Percentiles rank a stretch among this genome's conserved stretches.
These are phyloP conservation scores for Neurospora tetrasperma DNA, from an alignment of 495 filamentous ascomycete genomes.

Conservation along the genomic window DNA sequence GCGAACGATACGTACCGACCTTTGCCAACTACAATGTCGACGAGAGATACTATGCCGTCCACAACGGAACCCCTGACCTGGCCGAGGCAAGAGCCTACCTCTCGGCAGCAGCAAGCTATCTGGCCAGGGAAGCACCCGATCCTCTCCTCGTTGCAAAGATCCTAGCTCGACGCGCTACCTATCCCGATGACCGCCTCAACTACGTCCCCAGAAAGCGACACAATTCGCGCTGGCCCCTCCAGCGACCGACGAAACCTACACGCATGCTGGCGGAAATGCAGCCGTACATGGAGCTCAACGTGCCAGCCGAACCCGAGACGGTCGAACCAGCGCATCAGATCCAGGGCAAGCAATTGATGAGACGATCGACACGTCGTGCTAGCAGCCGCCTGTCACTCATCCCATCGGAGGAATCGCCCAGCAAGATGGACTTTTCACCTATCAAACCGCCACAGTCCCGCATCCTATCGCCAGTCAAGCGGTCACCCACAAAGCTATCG, in stretches of 20 bases:
- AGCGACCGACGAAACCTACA: slow-evolving; percentile 6
- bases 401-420: slow-evolving; percentile 14
- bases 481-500: slow-evolving; percentile 5
- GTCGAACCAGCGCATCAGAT: slow-evolving; percentile 9
- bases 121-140: background rate
- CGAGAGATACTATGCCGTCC: slow-evolving; percentile 1
- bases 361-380: slow-evolving; percentile 16
- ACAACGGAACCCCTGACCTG: slow-evolving; percentile 16
- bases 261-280: slow-evolving; percentile 17
- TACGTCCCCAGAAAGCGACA: slow-evolving; percentile 26
- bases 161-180: slow-evolving; percentile 9
- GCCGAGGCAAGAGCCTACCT: slow-evolving; percentile 15
- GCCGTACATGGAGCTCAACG: slow-evolving; percentile 13
- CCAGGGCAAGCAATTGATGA: slow-evolving; percentile 14
- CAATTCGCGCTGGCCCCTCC: slow-evolving; percentile 24
- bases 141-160: background rate
- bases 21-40: slow-evolving; percentile 17
- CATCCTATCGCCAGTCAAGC: slow-evolving; percentile 14
- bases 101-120: background rate
- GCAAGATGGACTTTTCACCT: slow-evolving; percentile 16
- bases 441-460: slow-evolving; percentile 3
- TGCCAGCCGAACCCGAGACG: slow-evolving; percentile 5
- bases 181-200: slow-evolving; percentile 11
- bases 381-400: slow-evolving; percentile 22
- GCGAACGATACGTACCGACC: slow-evolving; percentile 9